phyloP scores from a whole-genome alignment of 257 asterid species.

The Nyctanthes arbortristis region DNA sequence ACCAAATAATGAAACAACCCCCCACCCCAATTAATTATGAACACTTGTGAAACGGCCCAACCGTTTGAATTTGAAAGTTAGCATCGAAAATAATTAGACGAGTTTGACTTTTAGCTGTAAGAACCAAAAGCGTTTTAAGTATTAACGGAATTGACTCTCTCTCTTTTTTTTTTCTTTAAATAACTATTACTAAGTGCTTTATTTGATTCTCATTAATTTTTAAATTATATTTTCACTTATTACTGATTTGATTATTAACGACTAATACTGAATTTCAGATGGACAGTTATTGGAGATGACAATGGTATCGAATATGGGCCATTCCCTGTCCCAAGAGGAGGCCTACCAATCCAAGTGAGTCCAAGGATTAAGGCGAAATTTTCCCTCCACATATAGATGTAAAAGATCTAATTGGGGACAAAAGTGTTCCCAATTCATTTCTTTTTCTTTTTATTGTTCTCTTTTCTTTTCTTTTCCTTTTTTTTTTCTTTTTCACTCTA shows the following conservation, averaged over 20 bases:
- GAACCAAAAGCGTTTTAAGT: too few species aligned
- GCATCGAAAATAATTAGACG: too few species aligned
- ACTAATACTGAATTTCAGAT: constrained; percentile 38
- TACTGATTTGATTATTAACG: background rate
- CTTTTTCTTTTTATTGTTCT: background rate
- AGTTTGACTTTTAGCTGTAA: too few species aligned
- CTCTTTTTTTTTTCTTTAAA: too few species aligned
- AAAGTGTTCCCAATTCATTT: constrained; percentile 24
- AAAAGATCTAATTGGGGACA: constrained; percentile 16
- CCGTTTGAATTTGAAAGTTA: too few species aligned
- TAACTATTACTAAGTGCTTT: too few species aligned
- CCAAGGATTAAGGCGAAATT: background rate
- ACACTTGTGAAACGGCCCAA: too few species aligned
- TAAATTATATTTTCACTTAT: too few species aligned
- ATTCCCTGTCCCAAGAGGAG: constrained; percentile 66
- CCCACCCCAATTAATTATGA: too few species aligned
- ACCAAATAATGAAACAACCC: too few species aligned
- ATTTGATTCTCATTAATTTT: too few species aligned
- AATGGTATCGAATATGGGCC: constrained; percentile 65
- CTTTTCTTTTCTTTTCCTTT: constrained; percentile 21
- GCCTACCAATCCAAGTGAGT: constrained; percentile 48
- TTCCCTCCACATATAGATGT: background rate
- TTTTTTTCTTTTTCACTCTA: constrained; percentile 13
- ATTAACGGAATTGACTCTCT: too few species aligned
- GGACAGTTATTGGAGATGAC: constrained; percentile 55